Evolutionary conservation across 2,329 filamentous ascomycete genomes (phyloP).

Genomic region (Phaeophleospora eucalypticola): DNA sequence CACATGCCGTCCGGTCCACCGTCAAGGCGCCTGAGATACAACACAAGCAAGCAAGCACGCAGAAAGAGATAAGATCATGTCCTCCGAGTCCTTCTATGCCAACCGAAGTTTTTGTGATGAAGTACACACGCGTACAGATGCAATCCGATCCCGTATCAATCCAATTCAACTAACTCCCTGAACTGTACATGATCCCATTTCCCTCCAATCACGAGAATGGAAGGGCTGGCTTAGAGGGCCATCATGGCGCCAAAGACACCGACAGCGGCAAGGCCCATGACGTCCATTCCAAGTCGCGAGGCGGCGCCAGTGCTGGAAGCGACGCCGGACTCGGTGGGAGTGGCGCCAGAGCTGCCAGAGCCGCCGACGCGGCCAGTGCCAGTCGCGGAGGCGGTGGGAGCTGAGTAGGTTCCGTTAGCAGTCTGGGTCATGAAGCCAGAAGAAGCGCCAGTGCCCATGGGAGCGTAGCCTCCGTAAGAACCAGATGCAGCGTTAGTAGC

Average conservation of each 20-base stretch:
- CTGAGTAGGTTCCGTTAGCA: conserved; percentile 14
- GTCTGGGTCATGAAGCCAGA: conserved; percentile 8
- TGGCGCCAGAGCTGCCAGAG: conserved; percentile 4
- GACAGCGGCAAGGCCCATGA: conserved; percentile 22
- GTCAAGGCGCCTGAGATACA: too few species aligned
- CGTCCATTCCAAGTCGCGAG: conserved; percentile 24
- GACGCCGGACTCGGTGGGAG: conserved; percentile 11
- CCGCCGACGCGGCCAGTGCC: not conserved
- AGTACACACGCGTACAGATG: not conserved
- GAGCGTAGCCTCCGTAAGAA: not conserved
- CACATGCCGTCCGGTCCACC: too few species aligned
- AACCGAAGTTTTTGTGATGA: not conserved
- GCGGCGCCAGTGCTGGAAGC: conserved; percentile 18
- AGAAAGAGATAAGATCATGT: not conserved
- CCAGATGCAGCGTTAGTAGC: conserved; percentile 2
- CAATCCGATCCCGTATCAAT: not conserved
- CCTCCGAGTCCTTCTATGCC: not conserved
- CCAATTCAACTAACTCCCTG: not conserved
- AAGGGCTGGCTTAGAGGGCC: conserved; percentile 11
- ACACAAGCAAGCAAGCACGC: not conserved
- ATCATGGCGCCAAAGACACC: conserved; percentile 27
- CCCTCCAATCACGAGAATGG: too few species aligned
- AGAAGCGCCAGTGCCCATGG: conserved; percentile 9
- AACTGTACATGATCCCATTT: not conserved
- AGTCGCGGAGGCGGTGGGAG: conserved; percentile 5